Conservation (phyloP, 2,329 filamentous ascomycete genomes). For the Apiospora rasikravindrae region DNA sequence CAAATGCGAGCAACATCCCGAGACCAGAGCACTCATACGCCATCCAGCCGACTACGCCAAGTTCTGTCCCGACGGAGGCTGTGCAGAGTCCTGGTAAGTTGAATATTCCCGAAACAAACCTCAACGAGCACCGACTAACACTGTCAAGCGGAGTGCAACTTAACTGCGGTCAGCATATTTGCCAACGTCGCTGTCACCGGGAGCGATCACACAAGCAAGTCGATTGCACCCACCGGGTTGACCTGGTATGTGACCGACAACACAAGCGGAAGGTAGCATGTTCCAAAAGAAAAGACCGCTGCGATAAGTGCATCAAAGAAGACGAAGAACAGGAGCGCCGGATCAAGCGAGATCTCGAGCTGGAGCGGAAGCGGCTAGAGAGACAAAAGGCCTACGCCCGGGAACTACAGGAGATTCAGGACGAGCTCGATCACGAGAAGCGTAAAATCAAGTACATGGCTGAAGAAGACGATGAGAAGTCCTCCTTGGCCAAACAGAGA, state of each 20-base stretch:
- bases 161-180: constrained; percentile 64
- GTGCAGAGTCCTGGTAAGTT: constrained; percentile 64
- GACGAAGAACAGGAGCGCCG: constrained; percentile 50
- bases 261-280: constrained; percentile 59
- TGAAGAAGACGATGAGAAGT: constrained; percentile 51
- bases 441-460: constrained; percentile 47
- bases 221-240: constrained; percentile 43
- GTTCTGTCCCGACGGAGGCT: constrained; percentile 73
- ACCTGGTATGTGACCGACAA: constrained; percentile 49
- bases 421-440: constrained; percentile 57
- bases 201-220: constrained; percentile 61
- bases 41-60: constrained; percentile 62
- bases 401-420: constrained; percentile 55
- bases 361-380: constrained; percentile 54
- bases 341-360: constrained; percentile 50
- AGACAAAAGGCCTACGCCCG: constrained; percentile 50
- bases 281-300: constrained; percentile 44
- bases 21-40: constrained; percentile 51
- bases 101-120: background rate
- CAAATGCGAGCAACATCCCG: constrained; percentile 63
- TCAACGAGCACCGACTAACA: background rate
- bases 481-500: constrained; percentile 50
- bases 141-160: constrained; percentile 38
- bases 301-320: constrained; percentile 58
- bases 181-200: constrained; percentile 66